Conservation (phyloP, 1,284 basidiomycete genomes). For the Puccinia novopanici region DNA sequence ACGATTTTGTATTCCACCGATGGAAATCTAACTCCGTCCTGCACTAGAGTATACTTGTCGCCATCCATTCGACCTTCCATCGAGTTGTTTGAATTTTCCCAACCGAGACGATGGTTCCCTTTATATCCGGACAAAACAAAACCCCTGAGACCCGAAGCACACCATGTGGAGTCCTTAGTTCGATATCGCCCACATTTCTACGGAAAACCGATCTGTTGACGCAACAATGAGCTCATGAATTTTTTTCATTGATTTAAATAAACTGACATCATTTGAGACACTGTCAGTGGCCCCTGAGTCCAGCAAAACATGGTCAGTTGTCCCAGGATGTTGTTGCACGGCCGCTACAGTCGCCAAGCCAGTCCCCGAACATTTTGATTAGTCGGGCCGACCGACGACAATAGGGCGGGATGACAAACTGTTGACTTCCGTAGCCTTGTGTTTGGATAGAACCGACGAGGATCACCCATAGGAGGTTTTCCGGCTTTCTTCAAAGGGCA, state of each 20-base stretch:
- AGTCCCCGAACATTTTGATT: neutral
- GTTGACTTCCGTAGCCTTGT: neutral
- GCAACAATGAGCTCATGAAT: neutral
- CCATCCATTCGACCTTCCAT: neutral
- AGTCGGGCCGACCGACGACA: too few relatives aligned
- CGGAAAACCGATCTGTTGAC: neutral
- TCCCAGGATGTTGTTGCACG: neutral
- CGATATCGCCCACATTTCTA: too few relatives aligned
- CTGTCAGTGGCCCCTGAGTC: conserved; percentile 21
- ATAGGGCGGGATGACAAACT: neutral
- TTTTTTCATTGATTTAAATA: neutral
- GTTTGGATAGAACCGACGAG: neutral
- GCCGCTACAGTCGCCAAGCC: neutral
- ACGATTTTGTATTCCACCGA: neutral
- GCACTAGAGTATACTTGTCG: neutral
- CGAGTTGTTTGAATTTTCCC: too few relatives aligned
- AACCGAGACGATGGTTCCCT: too few relatives aligned
- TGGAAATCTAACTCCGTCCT: neutral
- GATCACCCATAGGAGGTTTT: neutral
- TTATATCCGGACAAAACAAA: too few relatives aligned
- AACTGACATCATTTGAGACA: neutral
- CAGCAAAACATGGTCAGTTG: neutral
- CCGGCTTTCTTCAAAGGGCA: neutral
- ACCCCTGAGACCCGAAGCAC: too few relatives aligned
- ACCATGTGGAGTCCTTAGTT: too few relatives aligned